phyloP scores from a whole-genome alignment of 257 asterid species.

The Solanum dulcamara region DNA sequence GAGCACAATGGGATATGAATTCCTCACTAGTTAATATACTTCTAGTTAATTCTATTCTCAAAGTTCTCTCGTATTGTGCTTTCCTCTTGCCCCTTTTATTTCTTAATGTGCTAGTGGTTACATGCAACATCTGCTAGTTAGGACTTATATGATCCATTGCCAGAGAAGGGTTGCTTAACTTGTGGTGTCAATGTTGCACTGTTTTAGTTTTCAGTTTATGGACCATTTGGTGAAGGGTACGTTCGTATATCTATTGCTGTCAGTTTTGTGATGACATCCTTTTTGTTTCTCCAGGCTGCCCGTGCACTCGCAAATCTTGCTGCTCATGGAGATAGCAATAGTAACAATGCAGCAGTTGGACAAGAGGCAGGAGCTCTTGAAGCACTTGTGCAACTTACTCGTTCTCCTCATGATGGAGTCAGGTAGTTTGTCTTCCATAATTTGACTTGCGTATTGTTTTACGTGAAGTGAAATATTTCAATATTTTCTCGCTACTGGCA shows the following conservation, averaged over 20 bases:
- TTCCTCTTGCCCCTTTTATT: not conserved
- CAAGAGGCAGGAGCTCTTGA: slow-evolving; percentile 80
- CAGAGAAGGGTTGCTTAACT: not conserved
- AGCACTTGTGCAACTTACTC: slow-evolving; percentile 75
- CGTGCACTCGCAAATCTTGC: slow-evolving; percentile 85
- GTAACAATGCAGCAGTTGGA: slow-evolving; percentile 72
- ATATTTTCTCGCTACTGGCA: not conserved
- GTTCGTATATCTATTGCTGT: not conserved
- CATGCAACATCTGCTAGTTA: not conserved
- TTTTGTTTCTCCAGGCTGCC: slow-evolving; percentile 51
- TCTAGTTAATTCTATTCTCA: not conserved
- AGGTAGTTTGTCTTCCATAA: slow-evolving; percentile 26
- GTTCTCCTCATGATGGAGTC: slow-evolving; percentile 71
- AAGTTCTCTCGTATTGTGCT: not conserved
- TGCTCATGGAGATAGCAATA: slow-evolving; percentile 81
- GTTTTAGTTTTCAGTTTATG: not conserved
- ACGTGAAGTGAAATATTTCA: not conserved
- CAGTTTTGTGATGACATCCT: not conserved
- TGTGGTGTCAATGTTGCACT: not conserved
- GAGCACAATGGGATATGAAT: not conserved
- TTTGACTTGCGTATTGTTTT: not conserved
- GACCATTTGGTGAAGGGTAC: not conserved
- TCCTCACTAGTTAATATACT: not conserved
- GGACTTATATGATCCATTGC: not conserved
- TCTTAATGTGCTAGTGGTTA: not conserved